Base-by-base conservation (phyloP, 257 asterid species). In the Craterostigma plantagineum region DNA sequence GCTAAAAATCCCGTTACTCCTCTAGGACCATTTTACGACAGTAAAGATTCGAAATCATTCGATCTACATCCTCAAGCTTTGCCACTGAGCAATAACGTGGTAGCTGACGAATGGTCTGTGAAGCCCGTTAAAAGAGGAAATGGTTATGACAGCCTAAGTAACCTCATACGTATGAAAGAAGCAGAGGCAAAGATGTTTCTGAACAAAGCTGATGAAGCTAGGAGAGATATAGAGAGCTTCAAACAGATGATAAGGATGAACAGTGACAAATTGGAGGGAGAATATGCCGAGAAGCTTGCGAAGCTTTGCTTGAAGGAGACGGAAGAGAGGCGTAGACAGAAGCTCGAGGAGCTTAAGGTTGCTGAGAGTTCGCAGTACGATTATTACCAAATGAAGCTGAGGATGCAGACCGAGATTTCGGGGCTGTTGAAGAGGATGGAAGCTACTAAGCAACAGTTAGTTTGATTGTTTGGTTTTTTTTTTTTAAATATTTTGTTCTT, bases 401-500 rank as follows among this genome's bases (percentile, higher is more conserved):
- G 95, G 58, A 82, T 82, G 93, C 91, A 82, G 50, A 50, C 79
- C 3, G 98, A 87, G 67, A 72, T 76, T 18, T 81, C 93, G 0
- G 98, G 86, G 33, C 69, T 87, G 73, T 57, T 87, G 47, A 72
- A 75, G 73, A 79, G 93, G 65, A 87, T 87, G 98, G 95, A 87
- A 49, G 73, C 78, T 0, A 69, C 93, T 6, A 79, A 83, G 61
- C 86, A 79, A 37, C 85, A 70, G 63, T 45, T 67, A 63, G 86
- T 79, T 46, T 82, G 58, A 44, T 14, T 46, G 2, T 16, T 41
- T 41, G 1, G 2, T 23, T 23, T 6, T 23, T 23, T 23, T 23
- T 23, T 23, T 23, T 23, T n/a, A n/a, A n/a, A n/a, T n/a, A n/a
- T n/a, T n/a, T n/a, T n/a, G n/a, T 23, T 23, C 30, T 6, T 23